A percentile compares a stretch with the other conserved stretches of the same genome.
Conservation (phyloP, 2,329 filamentous ascomycete genomes). For the Tetracladium maxilliforme region DNA sequence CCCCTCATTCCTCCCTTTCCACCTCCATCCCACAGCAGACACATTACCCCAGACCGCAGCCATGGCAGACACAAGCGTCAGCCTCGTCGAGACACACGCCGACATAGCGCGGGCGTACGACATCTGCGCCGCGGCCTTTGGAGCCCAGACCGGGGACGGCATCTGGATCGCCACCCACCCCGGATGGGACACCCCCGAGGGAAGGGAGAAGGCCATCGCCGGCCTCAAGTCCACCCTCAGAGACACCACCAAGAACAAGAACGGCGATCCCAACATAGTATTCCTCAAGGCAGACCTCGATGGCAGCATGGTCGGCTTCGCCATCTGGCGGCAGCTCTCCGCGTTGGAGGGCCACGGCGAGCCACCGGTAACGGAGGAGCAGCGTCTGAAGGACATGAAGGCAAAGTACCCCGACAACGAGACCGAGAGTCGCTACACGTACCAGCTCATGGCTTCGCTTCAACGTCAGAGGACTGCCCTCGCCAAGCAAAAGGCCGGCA, state of each 20-base stretch:
- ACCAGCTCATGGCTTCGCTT: slow-evolving; percentile 27
- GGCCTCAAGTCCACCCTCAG: slow-evolving; percentile 26
- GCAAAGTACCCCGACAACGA: slow-evolving; percentile 25
- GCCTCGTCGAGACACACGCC: too few species aligned
- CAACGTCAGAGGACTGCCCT: slow-evolving; percentile 25
- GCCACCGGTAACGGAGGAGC: slow-evolving; percentile 17
- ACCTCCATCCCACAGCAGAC: too few species aligned
- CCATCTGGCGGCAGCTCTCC: slow-evolving; percentile 39
- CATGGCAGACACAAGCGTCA: too few species aligned
- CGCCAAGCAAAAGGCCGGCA: slow-evolving; percentile 21
- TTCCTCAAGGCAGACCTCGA: slow-evolving; percentile 33
- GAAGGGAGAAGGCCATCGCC: slow-evolving; percentile 18
- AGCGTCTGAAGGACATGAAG: slow-evolving; percentile 14
- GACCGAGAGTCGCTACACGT: slow-evolving; percentile 26
- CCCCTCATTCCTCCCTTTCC: too few species aligned
- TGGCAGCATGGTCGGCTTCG: slow-evolving; percentile 29
- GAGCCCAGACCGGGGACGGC: slow-evolving; percentile 30
- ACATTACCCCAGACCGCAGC: too few species aligned
- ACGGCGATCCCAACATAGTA: slow-evolving; percentile 30
- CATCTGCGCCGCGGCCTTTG: slow-evolving; percentile 26
- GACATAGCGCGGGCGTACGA: slow-evolving; percentile 13
- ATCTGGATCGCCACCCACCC: slow-evolving; percentile 37
- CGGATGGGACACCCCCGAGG: slow-evolving; percentile 34
- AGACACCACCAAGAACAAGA: slow-evolving; percentile 19
- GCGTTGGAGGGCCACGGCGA: slow-evolving; percentile 31